Evolutionary conservation across 768 basidiomycete species (phyloP), one percentile per base, ranked within the genome.

Genomic region (Lepiota brunneoincarnata): DNA sequence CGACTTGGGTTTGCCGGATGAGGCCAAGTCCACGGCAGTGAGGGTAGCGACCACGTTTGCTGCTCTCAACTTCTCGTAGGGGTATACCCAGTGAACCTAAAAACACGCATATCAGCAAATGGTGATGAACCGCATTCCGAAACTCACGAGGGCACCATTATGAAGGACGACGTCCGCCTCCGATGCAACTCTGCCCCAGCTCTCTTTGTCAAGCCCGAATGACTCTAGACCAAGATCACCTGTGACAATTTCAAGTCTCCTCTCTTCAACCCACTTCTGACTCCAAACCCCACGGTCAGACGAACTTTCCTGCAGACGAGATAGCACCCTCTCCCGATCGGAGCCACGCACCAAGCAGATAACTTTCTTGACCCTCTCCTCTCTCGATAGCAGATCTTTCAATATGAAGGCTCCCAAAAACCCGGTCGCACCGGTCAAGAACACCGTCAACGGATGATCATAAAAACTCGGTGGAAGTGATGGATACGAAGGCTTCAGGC

Each of bases 11-110:
- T 84, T 91, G 20, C 77, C 75, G 6, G 79, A 76, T 11, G 86
- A 80, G 2, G 91, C 91, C 23, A 99, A 80, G 31, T 89, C 80
- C 39, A 97, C 77, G 5, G 86, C 86, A 2, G 89, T 88, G 53
- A 99, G 65, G 5, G 97, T 99, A 0, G 89, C 87, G 10, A 95
- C 64, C n/a, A 98, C 97, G 68, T 99, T 99, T 12, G 95, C 82
- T 0, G 87, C 78, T 6, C 95, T 89, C 10, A 99, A 78, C 67
- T 86, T 93, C 66, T 95, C 88, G 71, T 99, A 99, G 0, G 94
- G 93, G 69, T 97, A 99, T 2, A 99, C 92, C 97, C 97, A 99
- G 65, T 99, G 97, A 12, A 98, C 93, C 92, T 93, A 63, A 28
- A 9, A 21, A 26, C 31, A 36, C 11, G 17, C 17, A 37, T 21